Evolutionary conservation across 768 basidiomycete species (phyloP).

Genomic region (Lyophyllum semitale): DNA sequence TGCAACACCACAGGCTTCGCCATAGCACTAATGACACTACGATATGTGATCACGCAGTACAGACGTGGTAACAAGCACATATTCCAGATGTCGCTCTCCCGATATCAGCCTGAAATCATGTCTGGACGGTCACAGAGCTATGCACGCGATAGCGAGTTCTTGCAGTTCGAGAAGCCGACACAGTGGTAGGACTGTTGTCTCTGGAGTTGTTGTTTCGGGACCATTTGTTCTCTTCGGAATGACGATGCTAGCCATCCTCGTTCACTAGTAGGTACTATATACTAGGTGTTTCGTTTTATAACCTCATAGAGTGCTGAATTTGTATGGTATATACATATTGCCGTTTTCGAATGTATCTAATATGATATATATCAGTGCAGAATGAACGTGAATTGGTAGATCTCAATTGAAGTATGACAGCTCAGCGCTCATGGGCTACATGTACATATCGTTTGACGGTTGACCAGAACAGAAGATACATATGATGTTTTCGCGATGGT

Average conservation of each 20-base stretch:
- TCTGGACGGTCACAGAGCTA: background rate
- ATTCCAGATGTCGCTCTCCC: constrained; percentile 51
- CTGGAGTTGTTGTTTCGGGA: background rate
- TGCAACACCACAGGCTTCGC: constrained; percentile 38
- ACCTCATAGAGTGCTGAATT: background rate
- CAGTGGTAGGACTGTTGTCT: background rate
- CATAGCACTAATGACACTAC: constrained; percentile 40
- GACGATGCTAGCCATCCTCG: constrained; percentile 2
- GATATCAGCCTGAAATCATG: constrained; percentile 36
- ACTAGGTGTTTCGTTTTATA: background rate
- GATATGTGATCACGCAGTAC: constrained; percentile 46
- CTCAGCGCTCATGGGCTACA: too few species aligned
- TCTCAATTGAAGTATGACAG: too few species aligned
- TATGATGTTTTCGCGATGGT: too few species aligned
- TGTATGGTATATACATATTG: background rate
- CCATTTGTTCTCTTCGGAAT: background rate
- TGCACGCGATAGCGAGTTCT: constrained; percentile 34
- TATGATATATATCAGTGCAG: too few species aligned
- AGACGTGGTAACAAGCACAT: constrained; percentile 50
- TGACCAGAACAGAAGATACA: too few species aligned
- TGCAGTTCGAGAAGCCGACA: constrained; percentile 34
- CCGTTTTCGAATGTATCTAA: too few species aligned
- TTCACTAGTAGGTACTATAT: background rate
- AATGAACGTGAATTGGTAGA: too few species aligned
- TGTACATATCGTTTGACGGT: too few species aligned